Evolutionary conservation across 352 stramenopile species (phyloP), one percentile per base, ranked within the genome.

Genomic region (Globisporangium solare): DNA sequence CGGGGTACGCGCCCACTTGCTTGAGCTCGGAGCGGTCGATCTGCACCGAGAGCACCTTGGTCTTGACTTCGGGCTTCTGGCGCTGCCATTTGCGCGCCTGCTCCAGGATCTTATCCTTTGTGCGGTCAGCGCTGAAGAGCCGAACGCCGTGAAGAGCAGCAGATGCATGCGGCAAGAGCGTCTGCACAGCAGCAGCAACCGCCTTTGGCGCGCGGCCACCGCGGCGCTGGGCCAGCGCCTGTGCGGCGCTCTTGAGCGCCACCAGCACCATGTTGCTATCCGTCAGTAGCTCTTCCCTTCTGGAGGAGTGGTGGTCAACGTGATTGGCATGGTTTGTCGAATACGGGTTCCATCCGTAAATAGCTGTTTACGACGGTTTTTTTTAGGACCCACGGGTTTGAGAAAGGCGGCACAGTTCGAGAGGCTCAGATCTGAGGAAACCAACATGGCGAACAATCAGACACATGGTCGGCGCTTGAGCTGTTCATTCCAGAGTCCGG

Each of bases 1-100:
- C 50, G 14, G 65, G 51, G 14, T 60, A 67, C 15, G 41, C 51
- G 48, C 72, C 57, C 3, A 82, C 69, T 43, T 76, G 75, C 65
- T 89, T 87, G 47, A 94, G 70, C n/a, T 63, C 73, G 42, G 84
- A 94, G 40, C 82, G 74, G 54, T 94, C 84, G 51, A 94, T 64
- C 27, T 75, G 66, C 18, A 93, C 58, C 4, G 74, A 83, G 31
- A 85, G 63, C 54, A 79, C 77, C 49, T 88, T 83, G 57, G 64
- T 63, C 47, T 82, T 85, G 15, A 65, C 63, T 2, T 79, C 71
- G 15, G 64, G 56, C 27, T 71, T 64, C 58, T 86, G 73, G 47
- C 66, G 64, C 45, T 79, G 71, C 77, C 75, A 88, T 56, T 89
- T 89, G 56, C 75, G 66, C 31, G 74, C 68, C 62, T 87, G 80